Evolutionary conservation across 2,329 filamentous ascomycete genomes (phyloP).

Genomic region (Camillea tinctor): DNA sequence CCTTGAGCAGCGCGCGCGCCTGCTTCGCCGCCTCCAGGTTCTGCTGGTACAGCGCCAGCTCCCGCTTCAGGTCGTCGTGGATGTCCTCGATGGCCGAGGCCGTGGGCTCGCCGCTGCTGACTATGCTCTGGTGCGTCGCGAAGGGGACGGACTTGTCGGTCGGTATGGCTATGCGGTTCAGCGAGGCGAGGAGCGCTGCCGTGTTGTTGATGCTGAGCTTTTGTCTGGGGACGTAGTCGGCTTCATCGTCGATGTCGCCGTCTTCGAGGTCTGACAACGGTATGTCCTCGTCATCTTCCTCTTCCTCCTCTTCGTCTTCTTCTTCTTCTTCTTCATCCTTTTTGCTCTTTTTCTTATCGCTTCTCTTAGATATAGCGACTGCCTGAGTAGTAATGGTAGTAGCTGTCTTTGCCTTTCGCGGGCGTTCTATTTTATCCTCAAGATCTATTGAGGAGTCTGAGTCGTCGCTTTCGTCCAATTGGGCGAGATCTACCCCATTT

Average conservation of each 20-base stretch:
- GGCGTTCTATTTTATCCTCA: slow-evolving; percentile 67
- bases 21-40: slow-evolving; percentile 74
- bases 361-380: slow-evolving; percentile 33
- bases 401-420: slow-evolving; percentile 45
- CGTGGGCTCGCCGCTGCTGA: slow-evolving; percentile 61
- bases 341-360: slow-evolving; percentile 33
- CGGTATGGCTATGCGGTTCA: slow-evolving; percentile 75
- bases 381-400: too few species aligned
- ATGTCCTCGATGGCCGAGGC: slow-evolving; percentile 71
- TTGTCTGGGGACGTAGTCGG: slow-evolving; percentile 85
- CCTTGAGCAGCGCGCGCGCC: slow-evolving; percentile 72
- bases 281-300: slow-evolving; percentile 46
- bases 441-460: slow-evolving; percentile 74
- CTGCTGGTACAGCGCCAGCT: slow-evolving; percentile 91
- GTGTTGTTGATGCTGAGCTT: slow-evolving; percentile 98
- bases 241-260: slow-evolving; percentile 55
- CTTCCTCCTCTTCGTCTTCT: slow-evolving; percentile 60
- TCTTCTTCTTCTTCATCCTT: slow-evolving; percentile 48
- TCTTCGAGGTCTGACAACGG: slow-evolving; percentile 65
- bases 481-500: slow-evolving; percentile 50
- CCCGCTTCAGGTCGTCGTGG: slow-evolving; percentile 87
- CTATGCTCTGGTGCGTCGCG: slow-evolving; percentile 76
- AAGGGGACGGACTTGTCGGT: slow-evolving; percentile 70
- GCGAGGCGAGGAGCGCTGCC: slow-evolving; percentile 73
- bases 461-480: slow-evolving; percentile 59